Evolutionary conservation across 1,139 yeast genomes (phyloP).

Genomic region (Yamadazyma dushanensis): DNA sequence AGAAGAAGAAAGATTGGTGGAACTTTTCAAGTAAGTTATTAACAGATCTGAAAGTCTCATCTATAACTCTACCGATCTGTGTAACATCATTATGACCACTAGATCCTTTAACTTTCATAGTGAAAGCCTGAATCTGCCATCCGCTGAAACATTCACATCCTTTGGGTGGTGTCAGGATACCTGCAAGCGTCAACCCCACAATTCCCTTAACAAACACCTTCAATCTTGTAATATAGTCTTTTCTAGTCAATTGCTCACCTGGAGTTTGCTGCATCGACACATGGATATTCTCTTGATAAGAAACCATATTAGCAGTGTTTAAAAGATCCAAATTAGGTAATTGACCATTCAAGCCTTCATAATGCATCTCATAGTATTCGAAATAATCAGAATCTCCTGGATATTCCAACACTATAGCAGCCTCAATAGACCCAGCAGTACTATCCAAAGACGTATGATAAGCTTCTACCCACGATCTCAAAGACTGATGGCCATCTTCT

Average conservation of each 20-base stretch:
- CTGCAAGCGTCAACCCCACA: constrained; percentile 67
- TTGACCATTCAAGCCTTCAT: constrained; percentile 93
- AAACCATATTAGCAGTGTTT: constrained; percentile 72
- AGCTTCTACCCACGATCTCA: constrained; percentile 91
- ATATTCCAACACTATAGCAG: constrained; percentile 84
- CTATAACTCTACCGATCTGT: constrained; percentile 87
- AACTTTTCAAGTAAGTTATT: constrained; percentile 92
- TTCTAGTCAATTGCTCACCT: constrained; percentile 41
- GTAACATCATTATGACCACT: constrained; percentile 74
- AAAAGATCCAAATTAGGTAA: constrained; percentile 89
- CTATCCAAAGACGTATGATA: constrained; percentile 83
- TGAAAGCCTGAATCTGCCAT: constrained; percentile 92
- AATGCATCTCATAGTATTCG: constrained; percentile 71
- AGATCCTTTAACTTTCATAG: constrained; percentile 66
- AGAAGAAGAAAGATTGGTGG: constrained; percentile 96
- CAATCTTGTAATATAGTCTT: constrained; percentile 56
- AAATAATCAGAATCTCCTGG: constrained; percentile 67
- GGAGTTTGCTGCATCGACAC: constrained; percentile 66
- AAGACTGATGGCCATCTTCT: constrained; percentile 63
- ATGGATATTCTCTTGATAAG: constrained; percentile 72
- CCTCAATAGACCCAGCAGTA: constrained; percentile 95
- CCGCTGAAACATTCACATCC: constrained; percentile 95
- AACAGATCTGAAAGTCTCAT: constrained; percentile 82
- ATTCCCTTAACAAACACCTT: constrained; percentile 65
- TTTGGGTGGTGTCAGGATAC: constrained; percentile 52